Percentiles rank a stretch among this genome's conserved stretches.
Evolutionary conservation across 257 asterid genomes (phyloP).

Genomic region (Echium plantagineum): DNA sequence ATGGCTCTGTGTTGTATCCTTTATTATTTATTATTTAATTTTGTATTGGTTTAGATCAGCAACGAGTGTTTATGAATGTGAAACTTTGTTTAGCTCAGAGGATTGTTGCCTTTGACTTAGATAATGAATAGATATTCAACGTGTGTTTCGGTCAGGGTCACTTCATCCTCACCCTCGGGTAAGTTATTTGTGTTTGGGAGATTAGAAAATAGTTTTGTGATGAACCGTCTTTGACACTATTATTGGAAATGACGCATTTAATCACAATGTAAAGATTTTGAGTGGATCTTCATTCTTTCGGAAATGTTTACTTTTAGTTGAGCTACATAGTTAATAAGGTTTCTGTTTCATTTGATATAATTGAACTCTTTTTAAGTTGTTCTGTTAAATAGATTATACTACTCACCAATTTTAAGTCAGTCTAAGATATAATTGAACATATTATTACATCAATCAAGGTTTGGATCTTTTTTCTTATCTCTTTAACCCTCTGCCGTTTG

Average conservation of each 20-base stretch:
- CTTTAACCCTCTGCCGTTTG: too few species aligned
- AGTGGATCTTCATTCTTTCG: not conserved
- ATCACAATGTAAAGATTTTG: not conserved
- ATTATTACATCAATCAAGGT: too few species aligned
- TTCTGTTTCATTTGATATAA: too few species aligned
- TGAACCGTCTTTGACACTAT: not conserved
- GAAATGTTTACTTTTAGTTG: not conserved
- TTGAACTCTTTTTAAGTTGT: too few species aligned
- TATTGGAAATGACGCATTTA: not conserved
- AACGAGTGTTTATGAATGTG: not conserved
- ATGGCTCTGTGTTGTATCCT: slow-evolving; percentile 97
- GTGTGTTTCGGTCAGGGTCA: slow-evolving; percentile 73
- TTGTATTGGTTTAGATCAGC: too few species aligned
- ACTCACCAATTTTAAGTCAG: too few species aligned
- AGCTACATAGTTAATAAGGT: not conserved
- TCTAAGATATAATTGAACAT: too few species aligned
- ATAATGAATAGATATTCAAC: slow-evolving; percentile 56
- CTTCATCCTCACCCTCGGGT: slow-evolving; percentile 92
- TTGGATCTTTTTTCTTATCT: too few species aligned
- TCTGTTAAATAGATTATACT: too few species aligned
- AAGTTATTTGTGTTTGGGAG: slow-evolving; percentile 15
- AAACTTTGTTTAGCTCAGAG: slow-evolving; percentile 3
- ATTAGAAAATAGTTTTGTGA: not conserved
- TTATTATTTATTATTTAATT: too few species aligned
- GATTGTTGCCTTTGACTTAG: slow-evolving; percentile 32